Evolutionary conservation across 208 protist genomes (phyloP).

Genomic region (Crithidia sp.): DNA sequence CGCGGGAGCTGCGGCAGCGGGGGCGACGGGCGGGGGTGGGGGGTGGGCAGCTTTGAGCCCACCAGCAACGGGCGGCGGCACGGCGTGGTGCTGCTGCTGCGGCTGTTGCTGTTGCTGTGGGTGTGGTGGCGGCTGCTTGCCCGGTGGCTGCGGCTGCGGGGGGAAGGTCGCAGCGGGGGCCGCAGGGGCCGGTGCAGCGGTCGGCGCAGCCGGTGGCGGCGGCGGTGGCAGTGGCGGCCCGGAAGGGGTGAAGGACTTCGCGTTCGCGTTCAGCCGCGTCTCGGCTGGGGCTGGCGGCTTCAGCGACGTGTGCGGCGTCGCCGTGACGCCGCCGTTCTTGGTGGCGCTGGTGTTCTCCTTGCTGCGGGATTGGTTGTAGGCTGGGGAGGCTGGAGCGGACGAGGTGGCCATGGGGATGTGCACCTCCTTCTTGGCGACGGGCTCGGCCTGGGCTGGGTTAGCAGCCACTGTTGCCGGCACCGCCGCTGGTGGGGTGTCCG

Average conservation of each 20-base stretch:
- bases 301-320: background rate
- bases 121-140: background rate
- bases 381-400: slow-evolving; percentile 1
- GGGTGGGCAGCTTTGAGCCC: background rate
- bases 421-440: slow-evolving; percentile 1
- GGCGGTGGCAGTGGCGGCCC: slow-evolving; percentile 1
- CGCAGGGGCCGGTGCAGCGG: background rate
- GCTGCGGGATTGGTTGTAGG: background rate
- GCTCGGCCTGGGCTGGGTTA: too few species aligned
- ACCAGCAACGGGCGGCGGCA: background rate
- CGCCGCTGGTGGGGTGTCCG: slow-evolving; percentile 5
- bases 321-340: slow-evolving; percentile 6
- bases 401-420: slow-evolving; percentile 7
- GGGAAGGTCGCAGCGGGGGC: background rate
- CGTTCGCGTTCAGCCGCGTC: slow-evolving; percentile 63
- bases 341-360: slow-evolving; percentile 5
- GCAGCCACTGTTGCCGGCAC: background rate
- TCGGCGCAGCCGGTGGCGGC: background rate
- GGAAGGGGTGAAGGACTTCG: slow-evolving; percentile 62
- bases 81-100: slow-evolving; percentile 7
- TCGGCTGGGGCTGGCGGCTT: slow-evolving; percentile 19
- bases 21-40: background rate
- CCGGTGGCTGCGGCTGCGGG: slow-evolving; percentile 5
- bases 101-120: slow-evolving; percentile 2
- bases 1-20: background rate